Evolutionary conservation across 164 flowering plant species (phyloP).

Genomic region (Platanus orientalis): DNA sequence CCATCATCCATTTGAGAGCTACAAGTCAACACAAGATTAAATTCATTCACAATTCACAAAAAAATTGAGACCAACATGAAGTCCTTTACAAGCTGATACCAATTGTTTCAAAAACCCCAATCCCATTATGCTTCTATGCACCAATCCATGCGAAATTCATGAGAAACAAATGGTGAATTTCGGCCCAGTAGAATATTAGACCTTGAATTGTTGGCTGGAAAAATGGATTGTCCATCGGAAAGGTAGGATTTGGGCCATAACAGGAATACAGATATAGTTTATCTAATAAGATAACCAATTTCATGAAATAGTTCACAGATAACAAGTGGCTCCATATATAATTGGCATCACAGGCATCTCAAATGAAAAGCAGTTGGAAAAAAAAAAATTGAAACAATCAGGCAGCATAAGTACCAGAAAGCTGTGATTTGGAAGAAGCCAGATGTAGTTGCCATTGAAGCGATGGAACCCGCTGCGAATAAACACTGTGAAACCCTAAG

Average conservation of each 20-base stretch:
- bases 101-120: too few relatives aligned
- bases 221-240: too few relatives aligned
- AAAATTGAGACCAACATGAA: background rate
- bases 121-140: background rate
- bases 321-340: background rate
- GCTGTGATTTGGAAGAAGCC: slow-evolving; percentile 44
- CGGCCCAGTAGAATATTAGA: background rate
- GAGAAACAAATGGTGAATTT: background rate
- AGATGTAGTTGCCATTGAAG: slow-evolving; percentile 37
- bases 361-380: background rate
- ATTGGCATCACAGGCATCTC: background rate
- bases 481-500: slow-evolving; percentile 40
- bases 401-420: slow-evolving; percentile 36
- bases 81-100: background rate
- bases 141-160: background rate
- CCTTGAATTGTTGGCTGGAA: background rate
- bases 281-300: background rate
- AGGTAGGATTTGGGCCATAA: too few relatives aligned
- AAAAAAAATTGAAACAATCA: background rate
- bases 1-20: background rate
- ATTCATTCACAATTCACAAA: background rate
- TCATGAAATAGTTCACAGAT: background rate
- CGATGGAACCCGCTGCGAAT: slow-evolving; percentile 47
- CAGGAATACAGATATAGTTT: too few relatives aligned
- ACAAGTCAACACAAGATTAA: background rate